Conservation (phyloP, 768 basidiomycete genomes). For the Boletus huronensis region DNA sequence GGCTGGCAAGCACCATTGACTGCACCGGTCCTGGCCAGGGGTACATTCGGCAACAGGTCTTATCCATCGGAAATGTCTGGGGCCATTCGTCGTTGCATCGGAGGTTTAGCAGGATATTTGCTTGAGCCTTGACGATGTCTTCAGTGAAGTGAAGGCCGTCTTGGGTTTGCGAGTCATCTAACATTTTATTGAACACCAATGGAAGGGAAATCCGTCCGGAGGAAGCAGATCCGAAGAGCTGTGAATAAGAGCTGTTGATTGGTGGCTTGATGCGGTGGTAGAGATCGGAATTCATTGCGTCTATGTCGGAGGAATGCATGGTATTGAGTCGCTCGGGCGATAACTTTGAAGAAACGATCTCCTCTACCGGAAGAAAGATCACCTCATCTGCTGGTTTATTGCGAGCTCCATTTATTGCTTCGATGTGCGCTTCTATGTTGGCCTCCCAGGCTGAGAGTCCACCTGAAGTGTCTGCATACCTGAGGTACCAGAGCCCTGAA, state of each 20-base stretch:
- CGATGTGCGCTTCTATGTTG: conserved; percentile 65
- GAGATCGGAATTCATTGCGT: conserved; percentile 89
- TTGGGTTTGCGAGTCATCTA: conserved; percentile 67
- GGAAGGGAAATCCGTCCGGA: conserved; percentile 55
- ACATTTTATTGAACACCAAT: conserved; percentile 76
- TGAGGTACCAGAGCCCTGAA: conserved; percentile 86
- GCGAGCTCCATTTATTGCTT: conserved; percentile 37
- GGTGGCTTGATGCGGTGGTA: conserved; percentile 57
- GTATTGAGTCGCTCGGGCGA: conserved; percentile 58
- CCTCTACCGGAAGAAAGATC: conserved; percentile 75
- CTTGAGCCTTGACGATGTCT: conserved; percentile 60
- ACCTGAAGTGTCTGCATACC: conserved; percentile 66
- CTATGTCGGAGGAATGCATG: conserved; percentile 76
- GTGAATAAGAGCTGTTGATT: conserved; percentile 27
- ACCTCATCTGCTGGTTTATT: conserved; percentile 62
- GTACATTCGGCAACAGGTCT: conserved; percentile 80
- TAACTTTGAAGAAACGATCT: conserved; percentile 64
- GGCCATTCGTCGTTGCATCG: conserved; percentile 73
- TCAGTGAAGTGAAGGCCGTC: conserved; percentile 85
- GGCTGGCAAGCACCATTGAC: conserved; percentile 43
- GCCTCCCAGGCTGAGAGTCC: conserved; percentile 77
- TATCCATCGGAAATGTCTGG: conserved; percentile 61
- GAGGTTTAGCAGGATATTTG: conserved; percentile 73
- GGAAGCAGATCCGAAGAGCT: conserved; percentile 22
- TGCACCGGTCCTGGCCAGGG: conserved; percentile 61